Evolutionary conservation across 495 filamentous ascomycete species (phyloP).

Genomic region (Copromyces sp.): DNA sequence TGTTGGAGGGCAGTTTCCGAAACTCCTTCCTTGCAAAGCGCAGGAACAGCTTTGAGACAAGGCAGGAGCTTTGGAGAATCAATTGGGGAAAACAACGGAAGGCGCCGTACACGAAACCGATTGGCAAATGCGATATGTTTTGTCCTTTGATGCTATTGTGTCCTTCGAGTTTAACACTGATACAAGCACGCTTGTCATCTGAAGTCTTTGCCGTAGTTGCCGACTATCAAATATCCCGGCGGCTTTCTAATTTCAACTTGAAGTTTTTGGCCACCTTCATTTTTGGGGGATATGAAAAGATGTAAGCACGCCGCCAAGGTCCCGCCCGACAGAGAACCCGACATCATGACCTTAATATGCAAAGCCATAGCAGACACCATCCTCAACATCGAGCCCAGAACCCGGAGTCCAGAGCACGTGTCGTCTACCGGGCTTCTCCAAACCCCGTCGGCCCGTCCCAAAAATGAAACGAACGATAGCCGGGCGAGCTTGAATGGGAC

Average conservation of each 20-base stretch:
- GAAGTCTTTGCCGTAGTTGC: background rate
- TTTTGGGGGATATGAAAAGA: background rate
- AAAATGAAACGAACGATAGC: background rate
- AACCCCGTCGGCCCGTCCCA: background rate
- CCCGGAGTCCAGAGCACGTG: background rate
- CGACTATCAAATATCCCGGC: background rate
- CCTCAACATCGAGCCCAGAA: background rate
- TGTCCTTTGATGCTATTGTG: background rate
- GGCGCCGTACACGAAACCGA: background rate
- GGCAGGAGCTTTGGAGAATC: background rate
- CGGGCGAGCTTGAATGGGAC: background rate
- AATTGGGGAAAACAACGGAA: background rate
- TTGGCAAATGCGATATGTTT: background rate
- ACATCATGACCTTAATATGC: background rate
- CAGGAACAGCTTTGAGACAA: background rate
- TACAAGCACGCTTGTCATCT: background rate
- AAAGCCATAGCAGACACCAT: background rate
- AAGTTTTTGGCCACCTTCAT: background rate
- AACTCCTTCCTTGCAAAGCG: background rate
- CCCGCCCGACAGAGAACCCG: too few relatives aligned
- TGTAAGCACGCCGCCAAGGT: too few relatives aligned
- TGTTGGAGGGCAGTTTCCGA: slow-evolving; percentile 5
- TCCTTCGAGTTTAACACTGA: background rate
- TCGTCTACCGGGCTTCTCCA: background rate
- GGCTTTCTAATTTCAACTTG: background rate